Conservation (phyloP, 352 stramenopile species). For the Pythium sp. region DNA sequence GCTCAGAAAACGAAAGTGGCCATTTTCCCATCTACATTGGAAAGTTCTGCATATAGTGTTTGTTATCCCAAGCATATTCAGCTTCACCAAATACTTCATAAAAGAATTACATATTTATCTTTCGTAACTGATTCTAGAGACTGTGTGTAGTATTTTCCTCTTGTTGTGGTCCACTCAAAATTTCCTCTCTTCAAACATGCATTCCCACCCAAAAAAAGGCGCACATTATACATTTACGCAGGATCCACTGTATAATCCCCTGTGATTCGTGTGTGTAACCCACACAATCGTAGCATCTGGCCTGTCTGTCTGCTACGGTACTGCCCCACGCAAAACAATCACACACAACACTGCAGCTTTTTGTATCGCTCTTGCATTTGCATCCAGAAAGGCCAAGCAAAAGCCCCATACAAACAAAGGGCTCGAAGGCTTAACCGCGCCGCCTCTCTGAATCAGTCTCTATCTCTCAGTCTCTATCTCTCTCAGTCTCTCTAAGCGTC, state of each 20-base stretch:
- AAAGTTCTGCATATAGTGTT: too few relatives aligned
- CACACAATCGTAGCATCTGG: too few relatives aligned
- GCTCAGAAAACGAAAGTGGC: background rate
- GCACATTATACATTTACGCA: conserved; percentile 1
- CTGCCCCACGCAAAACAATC: background rate
- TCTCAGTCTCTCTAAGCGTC: background rate
- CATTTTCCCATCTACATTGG: background rate
- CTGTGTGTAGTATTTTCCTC: background rate
- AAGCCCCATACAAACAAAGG: background rate
- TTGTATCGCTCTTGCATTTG: background rate
- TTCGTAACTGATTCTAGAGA: background rate
- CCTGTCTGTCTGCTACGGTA: background rate
- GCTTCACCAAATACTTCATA: too few relatives aligned
- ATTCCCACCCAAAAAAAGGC: background rate
- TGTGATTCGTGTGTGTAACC: too few relatives aligned
- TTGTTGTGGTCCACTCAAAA: too few relatives aligned
- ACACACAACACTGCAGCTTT: background rate
- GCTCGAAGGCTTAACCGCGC: background rate
- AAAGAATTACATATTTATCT: too few relatives aligned
- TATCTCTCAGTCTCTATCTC: background rate
- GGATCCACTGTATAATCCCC: background rate
- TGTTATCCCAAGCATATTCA: too few relatives aligned
- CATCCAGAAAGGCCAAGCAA: background rate
- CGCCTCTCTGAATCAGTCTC: background rate
- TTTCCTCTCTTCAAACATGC: background rate